A percentile compares a stretch with the other conserved stretches of the same genome.
phyloP scores from a whole-genome alignment of 768 basidiomycete species.

The Mycena floridula region DNA sequence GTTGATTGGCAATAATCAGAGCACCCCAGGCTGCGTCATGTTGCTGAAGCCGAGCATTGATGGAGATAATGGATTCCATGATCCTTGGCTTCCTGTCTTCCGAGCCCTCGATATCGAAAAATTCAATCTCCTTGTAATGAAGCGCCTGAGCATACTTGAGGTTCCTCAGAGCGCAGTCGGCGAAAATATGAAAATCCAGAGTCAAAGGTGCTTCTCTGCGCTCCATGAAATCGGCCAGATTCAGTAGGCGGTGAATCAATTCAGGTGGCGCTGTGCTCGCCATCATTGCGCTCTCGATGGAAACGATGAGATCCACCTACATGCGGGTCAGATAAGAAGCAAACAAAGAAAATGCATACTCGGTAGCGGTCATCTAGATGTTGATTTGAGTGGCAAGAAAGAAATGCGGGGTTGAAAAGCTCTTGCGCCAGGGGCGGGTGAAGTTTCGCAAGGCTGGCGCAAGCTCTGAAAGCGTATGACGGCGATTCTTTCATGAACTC shows the following conservation, averaged over 20 bases:
- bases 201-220: slow-evolving; percentile 95
- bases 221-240: slow-evolving; percentile 98
- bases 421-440: slow-evolving; percentile 90
- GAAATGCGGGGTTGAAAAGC: slow-evolving; percentile 95
- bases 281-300: slow-evolving; percentile 81
- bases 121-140: slow-evolving; percentile 98
- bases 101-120: too few species aligned
- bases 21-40: slow-evolving; percentile 99
- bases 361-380: slow-evolving; percentile 98
- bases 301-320: slow-evolving; percentile 90
- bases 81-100: slow-evolving; percentile 81
- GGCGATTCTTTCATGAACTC: slow-evolving; percentile 99
- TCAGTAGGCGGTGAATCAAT: slow-evolving; percentile 84
- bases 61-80: slow-evolving; percentile 90
- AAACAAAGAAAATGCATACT: slow-evolving; percentile 35
- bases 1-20: slow-evolving; percentile 80
- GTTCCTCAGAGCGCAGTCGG: slow-evolving; percentile 89
- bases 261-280: slow-evolving; percentile 77
- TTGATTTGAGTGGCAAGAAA: slow-evolving; percentile 95
- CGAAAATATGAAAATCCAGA: slow-evolving; percentile 88
- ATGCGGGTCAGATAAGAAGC: not conserved
- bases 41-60: slow-evolving; percentile 95
- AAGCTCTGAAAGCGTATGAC: slow-evolving; percentile 92
- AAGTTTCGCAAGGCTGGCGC: slow-evolving; percentile 88
- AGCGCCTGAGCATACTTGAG: slow-evolving; percentile 96